A percentile compares a stretch with the other conserved stretches of the same genome.
Evolutionary conservation across 805 yeast species (phyloP).

Genomic region (Kazachstania taianensis): DNA sequence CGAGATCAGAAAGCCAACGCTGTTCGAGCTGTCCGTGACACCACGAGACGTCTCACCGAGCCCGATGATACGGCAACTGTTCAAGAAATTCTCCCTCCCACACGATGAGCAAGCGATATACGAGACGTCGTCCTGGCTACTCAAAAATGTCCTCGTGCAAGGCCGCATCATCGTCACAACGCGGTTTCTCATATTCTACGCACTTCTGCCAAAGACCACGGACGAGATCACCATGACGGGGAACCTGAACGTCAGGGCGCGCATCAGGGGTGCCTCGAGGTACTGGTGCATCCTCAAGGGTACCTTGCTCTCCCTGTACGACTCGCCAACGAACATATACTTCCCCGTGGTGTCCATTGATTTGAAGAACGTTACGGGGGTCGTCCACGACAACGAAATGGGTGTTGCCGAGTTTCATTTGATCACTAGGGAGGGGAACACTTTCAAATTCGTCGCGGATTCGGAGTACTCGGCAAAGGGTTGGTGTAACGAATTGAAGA

Average conservation of each 20-base stretch:
- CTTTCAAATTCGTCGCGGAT: slow-evolving; percentile 64
- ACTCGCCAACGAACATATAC: slow-evolving; percentile 67
- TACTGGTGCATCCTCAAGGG: slow-evolving; percentile 76
- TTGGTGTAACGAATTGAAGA: slow-evolving; percentile 70
- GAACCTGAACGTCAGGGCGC: slow-evolving; percentile 35
- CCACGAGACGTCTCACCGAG: background rate
- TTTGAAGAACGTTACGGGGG: slow-evolving; percentile 49
- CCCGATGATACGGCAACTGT: background rate
- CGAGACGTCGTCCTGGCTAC: slow-evolving; percentile 71
- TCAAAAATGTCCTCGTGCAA: slow-evolving; percentile 73
- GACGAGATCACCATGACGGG: slow-evolving; percentile 38
- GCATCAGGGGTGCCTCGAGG: slow-evolving; percentile 28
- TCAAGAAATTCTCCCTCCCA: slow-evolving; percentile 33
- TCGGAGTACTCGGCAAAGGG: slow-evolving; percentile 60
- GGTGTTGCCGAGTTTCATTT: slow-evolving; percentile 36
- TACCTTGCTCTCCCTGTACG: slow-evolving; percentile 57
- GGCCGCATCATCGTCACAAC: slow-evolving; percentile 74
- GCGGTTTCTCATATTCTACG: slow-evolving; percentile 59
- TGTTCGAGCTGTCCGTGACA: slow-evolving; percentile 16
- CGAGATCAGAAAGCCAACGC: slow-evolving; percentile 11
- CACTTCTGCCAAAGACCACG: slow-evolving; percentile 57
- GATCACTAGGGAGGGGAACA: slow-evolving; percentile 40
- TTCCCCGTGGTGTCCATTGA: slow-evolving; percentile 75
- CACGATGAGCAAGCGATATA: slow-evolving; percentile 45
- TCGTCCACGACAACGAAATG: slow-evolving; percentile 34